Evolutionary conservation across 345 rosid species (phyloP).

Genomic region (Trapa bicornis): DNA sequence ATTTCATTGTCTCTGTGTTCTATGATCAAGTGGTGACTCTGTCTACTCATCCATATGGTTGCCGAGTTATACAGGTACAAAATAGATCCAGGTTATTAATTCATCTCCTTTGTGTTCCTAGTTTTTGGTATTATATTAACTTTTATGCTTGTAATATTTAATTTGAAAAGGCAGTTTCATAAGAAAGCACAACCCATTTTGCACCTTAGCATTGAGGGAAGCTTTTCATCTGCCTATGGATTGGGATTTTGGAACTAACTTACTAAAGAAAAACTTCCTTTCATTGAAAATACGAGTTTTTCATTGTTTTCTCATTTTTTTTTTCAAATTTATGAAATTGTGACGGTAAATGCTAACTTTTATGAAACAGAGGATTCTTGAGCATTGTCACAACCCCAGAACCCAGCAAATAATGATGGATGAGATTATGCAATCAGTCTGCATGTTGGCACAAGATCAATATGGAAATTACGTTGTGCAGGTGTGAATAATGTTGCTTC

Average conservation of each 20-base stretch:
- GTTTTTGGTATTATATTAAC: background rate
- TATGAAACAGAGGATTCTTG: conserved; percentile 65
- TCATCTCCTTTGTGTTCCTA: background rate
- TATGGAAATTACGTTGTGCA: conserved; percentile 97
- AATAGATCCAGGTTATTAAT: background rate
- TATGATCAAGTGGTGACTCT: conserved; percentile 78
- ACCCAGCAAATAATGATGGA: conserved; percentile 90
- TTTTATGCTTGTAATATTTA: background rate
- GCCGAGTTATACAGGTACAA: conserved; percentile 88
- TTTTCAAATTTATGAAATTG: background rate
- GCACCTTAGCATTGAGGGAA: background rate
- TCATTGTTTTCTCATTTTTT: background rate
- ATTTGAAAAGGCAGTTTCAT: background rate
- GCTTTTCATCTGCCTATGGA: background rate
- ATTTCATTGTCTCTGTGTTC: conserved; percentile 68
- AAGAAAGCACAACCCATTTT: background rate
- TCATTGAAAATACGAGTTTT: background rate
- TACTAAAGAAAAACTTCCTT: background rate
- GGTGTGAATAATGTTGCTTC: conserved; percentile 36
- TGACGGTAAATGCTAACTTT: conserved; percentile 12
- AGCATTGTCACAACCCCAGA: conserved; percentile 61
- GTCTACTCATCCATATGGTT: conserved; percentile 93
- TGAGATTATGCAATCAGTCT: conserved; percentile 64
- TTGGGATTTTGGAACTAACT: background rate
- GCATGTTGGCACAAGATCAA: conserved; percentile 92